A percentile compares a stretch with the other conserved stretches of the same genome.
Conservation (phyloP, 129 eudicot species). For the Flaveria ramosissima region DNA sequence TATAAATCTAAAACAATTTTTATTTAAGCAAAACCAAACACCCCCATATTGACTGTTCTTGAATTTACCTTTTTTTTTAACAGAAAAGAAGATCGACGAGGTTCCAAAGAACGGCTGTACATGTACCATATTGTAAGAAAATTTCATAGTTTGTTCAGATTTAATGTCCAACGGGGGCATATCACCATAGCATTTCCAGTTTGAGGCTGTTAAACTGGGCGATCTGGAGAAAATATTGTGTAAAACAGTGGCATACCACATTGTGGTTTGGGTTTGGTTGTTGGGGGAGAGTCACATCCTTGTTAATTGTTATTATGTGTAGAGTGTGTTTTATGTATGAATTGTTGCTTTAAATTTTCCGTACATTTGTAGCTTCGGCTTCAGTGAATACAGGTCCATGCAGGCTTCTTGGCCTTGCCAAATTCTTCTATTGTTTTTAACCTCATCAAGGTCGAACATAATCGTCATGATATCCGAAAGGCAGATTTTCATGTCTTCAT, state of each 20-base stretch:
- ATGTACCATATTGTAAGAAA: constrained; percentile 72
- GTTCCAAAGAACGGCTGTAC: constrained; percentile 63
- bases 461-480: background rate
- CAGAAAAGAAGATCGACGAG: constrained; percentile 93
- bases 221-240: constrained; percentile 55
- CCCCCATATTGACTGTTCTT: constrained; percentile 12
- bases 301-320: constrained; percentile 40
- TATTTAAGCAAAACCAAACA: background rate
- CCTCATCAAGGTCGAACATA: background rate
- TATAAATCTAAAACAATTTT: no score
- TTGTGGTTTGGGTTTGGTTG: constrained; percentile 36
- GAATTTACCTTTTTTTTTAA: background rate
- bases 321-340: constrained; percentile 41
- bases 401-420: constrained; percentile 33
- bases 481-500: background rate
- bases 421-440: constrained; percentile 1
- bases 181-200: background rate
- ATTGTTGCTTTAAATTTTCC: constrained; percentile 36
- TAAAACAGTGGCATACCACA: constrained; percentile 38
- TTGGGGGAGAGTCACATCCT: constrained; percentile 26
- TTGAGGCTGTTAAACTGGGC: constrained; percentile 37
- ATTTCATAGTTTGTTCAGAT: constrained; percentile 35
- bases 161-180: constrained; percentile 25
- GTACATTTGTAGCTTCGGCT: constrained; percentile 43
- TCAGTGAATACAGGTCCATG: constrained; percentile 38